A percentile compares a stretch with the other conserved stretches of the same genome.
These are phyloP conservation scores for Phialophora tarda DNA, from an alignment of 2,329 filamentous ascomycete species.

Conservation along the genomic window DNA sequence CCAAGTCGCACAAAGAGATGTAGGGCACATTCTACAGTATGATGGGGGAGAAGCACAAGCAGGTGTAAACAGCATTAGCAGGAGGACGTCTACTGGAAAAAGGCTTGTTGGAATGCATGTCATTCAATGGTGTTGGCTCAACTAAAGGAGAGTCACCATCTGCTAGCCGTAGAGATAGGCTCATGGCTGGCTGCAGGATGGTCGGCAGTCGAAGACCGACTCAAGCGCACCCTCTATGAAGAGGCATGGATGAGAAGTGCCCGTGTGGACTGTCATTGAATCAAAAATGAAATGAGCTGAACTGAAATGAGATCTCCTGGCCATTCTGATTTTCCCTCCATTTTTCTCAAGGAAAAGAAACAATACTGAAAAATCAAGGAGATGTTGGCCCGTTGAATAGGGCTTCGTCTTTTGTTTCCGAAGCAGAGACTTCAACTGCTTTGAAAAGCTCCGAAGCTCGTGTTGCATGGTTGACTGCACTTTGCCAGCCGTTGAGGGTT, in stretches of 20 bases:
- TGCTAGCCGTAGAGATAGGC: conserved; percentile 24
- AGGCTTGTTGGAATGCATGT: conserved; percentile 23
- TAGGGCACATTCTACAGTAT: not conserved
- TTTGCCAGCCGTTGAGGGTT: not conserved
- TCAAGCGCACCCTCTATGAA: conserved; percentile 30
- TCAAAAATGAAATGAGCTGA: not conserved
- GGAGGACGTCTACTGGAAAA: conserved; percentile 10
- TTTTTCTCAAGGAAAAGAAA: conserved; percentile 23
- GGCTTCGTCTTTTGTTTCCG: conserved; percentile 39
- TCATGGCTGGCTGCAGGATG: conserved; percentile 32
- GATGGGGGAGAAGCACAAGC: not conserved
- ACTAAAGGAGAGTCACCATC: conserved; percentile 30
- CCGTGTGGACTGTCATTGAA: conserved; percentile 26
- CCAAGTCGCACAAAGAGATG: not conserved
- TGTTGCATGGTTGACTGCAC: not conserved
- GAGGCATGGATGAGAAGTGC: conserved; percentile 33
- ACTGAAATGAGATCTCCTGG: not conserved
- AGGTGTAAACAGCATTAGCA: not conserved
- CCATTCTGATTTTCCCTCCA: conserved; percentile 18
- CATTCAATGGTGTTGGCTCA: conserved; percentile 26
- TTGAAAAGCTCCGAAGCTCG: conserved; percentile 12
- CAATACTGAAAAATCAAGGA: conserved; percentile 15
- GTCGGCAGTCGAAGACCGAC: conserved; percentile 33
- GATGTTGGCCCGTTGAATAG: conserved; percentile 33
- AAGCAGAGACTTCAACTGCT: conserved; percentile 41